Conservation (phyloP, 192 early-diverging fungal genomes). For the Kappamyces sp. region DNA sequence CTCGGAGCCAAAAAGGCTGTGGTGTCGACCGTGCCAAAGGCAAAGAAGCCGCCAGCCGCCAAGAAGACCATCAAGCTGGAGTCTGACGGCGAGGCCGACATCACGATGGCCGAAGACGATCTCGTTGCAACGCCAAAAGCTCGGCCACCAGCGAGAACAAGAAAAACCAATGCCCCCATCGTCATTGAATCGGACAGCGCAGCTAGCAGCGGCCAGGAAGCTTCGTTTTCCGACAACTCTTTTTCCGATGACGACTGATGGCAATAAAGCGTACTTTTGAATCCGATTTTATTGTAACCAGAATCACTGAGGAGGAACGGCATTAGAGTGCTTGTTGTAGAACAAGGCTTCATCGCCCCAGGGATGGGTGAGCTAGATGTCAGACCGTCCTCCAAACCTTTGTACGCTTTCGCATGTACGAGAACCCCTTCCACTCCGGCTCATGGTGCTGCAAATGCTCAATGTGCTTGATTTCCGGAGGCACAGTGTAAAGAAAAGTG, state of each 20-base stretch:
- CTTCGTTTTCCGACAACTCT: too few relatives aligned
- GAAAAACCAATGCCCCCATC: too few relatives aligned
- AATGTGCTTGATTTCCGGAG: slow-evolving; percentile 42
- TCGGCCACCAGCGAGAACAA: too few relatives aligned
- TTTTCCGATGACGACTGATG: too few relatives aligned
- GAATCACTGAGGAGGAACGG: not conserved
- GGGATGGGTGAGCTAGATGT: slow-evolving; percentile 19
- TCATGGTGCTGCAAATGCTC: slow-evolving; percentile 44
- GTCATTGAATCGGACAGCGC: too few relatives aligned
- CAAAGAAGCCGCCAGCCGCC: slow-evolving; percentile 18
- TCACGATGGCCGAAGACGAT: too few relatives aligned
- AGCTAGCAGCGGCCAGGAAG: too few relatives aligned
- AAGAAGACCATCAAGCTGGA: slow-evolving; percentile 13
- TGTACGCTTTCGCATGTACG: slow-evolving; percentile 48
- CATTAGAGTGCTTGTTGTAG: slow-evolving; percentile 35
- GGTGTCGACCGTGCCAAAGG: not conserved
- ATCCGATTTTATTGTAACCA: too few relatives aligned
- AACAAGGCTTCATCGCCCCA: slow-evolving; percentile 49
- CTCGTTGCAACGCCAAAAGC: too few relatives aligned
- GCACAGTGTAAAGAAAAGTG: slow-evolving; percentile 25
- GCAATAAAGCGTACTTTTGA: too few relatives aligned
- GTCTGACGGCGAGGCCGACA: not conserved
- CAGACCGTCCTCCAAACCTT: slow-evolving; percentile 10
- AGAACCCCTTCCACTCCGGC: slow-evolving; percentile 28
- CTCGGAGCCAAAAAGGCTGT: not conserved